phyloP scores from a whole-genome alignment of 1,139 yeast genomes.

The Candida sanyaensis region DNA sequence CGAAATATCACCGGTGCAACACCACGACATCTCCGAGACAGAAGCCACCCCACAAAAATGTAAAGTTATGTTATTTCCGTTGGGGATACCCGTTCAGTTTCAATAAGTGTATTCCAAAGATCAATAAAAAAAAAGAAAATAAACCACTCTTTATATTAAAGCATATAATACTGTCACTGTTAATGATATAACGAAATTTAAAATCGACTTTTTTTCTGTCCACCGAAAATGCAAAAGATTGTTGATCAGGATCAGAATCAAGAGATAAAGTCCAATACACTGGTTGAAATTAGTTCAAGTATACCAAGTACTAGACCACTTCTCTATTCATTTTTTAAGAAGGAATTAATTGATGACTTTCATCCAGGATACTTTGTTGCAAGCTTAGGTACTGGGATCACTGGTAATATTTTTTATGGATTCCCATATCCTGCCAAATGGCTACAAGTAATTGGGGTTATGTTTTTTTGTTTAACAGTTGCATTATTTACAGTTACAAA shows the following conservation, averaged over 20 bases:
- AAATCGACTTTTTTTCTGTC: too few relatives aligned
- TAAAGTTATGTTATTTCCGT: background rate
- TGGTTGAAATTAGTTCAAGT: background rate
- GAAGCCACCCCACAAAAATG: background rate
- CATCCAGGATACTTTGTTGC: conserved; percentile 64
- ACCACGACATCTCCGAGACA: too few relatives aligned
- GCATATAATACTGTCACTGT: too few relatives aligned
- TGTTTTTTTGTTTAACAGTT: conserved; percentile 52
- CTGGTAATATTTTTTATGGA: conserved; percentile 55
- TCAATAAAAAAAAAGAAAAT: background rate
- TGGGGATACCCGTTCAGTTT: background rate
- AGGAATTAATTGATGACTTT: conserved; percentile 12
- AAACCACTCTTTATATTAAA: too few relatives aligned
- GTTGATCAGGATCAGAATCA: background rate
- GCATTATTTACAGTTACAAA: conserved; percentile 20
- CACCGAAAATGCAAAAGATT: too few relatives aligned
- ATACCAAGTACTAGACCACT: background rate
- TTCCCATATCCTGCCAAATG: conserved; percentile 68
- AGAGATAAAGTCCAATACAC: background rate
- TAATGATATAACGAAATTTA: too few relatives aligned
- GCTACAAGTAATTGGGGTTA: conserved; percentile 58
- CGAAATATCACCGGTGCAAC: too few relatives aligned
- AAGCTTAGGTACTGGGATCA: conserved; percentile 82
- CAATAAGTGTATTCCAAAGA: background rate
- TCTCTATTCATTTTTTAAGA: conserved; percentile 1